phyloP scores from a whole-genome alignment of 345 rosid species.

The Eucalyptus globulus region DNA sequence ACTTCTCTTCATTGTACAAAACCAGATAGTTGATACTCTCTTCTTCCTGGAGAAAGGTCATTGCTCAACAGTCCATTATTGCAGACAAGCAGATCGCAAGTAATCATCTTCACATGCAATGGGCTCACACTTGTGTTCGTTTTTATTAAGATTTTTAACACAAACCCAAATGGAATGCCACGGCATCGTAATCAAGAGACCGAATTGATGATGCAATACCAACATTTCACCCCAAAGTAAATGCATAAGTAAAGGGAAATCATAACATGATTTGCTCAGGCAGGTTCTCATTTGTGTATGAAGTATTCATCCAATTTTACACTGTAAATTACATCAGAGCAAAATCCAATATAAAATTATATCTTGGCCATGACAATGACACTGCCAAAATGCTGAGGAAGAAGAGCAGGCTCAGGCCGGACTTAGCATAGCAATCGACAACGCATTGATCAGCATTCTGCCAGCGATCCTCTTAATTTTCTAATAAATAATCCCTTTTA shows the following conservation, averaged over 20 bases:
- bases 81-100: not conserved
- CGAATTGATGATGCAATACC: not conserved
- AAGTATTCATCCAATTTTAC: not conserved
- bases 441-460: not conserved
- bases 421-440: not conserved
- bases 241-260: not conserved
- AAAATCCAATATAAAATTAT: not conserved
- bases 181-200: not conserved
- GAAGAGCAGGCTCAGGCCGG: not conserved
- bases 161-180: not conserved
- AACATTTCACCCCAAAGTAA: not conserved
- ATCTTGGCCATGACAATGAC: not conserved
- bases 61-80: not conserved
- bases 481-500: not conserved
- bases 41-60: not conserved
- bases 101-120: not conserved
- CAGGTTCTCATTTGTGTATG: not conserved
- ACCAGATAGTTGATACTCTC: not conserved
- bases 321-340: not conserved
- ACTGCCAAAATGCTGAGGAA: not conserved
- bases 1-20: not conserved
- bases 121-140: not conserved
- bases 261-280: not conserved
- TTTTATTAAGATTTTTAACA: not conserved
- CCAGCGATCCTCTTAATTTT: not conserved